Conservation (phyloP, 2,329 filamentous ascomycete genomes). For the Talaromyces funiculosus region DNA sequence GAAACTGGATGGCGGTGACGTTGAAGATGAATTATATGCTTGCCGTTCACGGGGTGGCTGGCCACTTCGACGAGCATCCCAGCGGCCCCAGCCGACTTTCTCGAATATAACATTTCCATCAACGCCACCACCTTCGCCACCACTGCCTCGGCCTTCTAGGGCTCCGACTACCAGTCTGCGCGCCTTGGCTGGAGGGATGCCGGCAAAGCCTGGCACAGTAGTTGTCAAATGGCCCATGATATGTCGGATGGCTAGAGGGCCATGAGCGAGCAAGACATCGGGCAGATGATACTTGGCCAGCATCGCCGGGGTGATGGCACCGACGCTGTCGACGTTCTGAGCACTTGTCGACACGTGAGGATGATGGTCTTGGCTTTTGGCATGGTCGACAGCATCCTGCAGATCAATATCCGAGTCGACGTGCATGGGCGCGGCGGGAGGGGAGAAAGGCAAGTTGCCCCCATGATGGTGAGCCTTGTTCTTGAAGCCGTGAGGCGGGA, state of each 20-base stretch:
- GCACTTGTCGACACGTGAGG: slow-evolving; percentile 34
- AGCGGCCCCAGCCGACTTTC: slow-evolving; percentile 96
- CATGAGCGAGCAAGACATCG: slow-evolving; percentile 81
- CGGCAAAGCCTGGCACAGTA: slow-evolving; percentile 84
- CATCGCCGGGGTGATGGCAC: slow-evolving; percentile 76
- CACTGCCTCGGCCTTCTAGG: slow-evolving; percentile 68
- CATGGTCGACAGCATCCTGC: slow-evolving; percentile 59
- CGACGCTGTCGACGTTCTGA: slow-evolving; percentile 62
- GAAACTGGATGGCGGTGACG: slow-evolving; percentile 39
- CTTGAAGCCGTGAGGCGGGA: slow-evolving; percentile 75
- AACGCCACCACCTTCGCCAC: slow-evolving; percentile 47
- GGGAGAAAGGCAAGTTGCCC: slow-evolving; percentile 31
- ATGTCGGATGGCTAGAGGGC: slow-evolving; percentile 87
- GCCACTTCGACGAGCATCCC: slow-evolving; percentile 75
- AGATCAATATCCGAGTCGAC: slow-evolving; percentile 86
- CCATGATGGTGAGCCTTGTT: slow-evolving; percentile 44
- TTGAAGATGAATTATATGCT: slow-evolving; percentile 30
- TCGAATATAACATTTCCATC: slow-evolving; percentile 64
- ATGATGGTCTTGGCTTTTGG: slow-evolving; percentile 38
- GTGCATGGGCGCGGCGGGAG: slow-evolving; percentile 42
- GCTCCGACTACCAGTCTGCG: slow-evolving; percentile 87
- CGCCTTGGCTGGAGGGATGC: slow-evolving; percentile 83
- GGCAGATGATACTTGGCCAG: slow-evolving; percentile 87
- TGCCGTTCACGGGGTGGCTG: slow-evolving; percentile 42
- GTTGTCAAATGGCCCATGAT: slow-evolving; percentile 93